A percentile compares a stretch with the other conserved stretches of the same genome.
These are phyloP conservation scores for Globisporangium uncinulatum DNA, from an alignment of 352 stramenopile species.

Conservation along the genomic window DNA sequence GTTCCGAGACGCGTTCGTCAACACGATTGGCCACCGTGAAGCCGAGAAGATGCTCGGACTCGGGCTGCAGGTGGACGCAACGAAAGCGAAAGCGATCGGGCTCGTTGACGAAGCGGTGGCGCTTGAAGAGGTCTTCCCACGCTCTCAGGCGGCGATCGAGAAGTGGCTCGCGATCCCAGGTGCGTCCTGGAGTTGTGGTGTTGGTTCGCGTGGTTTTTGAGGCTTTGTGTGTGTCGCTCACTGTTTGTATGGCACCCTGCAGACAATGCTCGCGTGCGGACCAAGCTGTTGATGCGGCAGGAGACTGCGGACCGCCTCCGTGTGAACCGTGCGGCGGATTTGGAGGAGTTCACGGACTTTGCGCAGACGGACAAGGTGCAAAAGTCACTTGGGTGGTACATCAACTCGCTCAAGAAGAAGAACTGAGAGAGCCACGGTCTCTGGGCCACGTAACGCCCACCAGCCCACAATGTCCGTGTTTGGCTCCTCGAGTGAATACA, in stretches of 20 bases:
- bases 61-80: slow-evolving; percentile 71
- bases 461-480: background rate
- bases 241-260: background rate
- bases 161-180: slow-evolving; percentile 82
- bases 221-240: too few species aligned
- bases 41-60: slow-evolving; percentile 84
- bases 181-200: slow-evolving; percentile 14
- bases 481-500: background rate
- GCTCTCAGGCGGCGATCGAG: slow-evolving; percentile 49
- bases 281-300: slow-evolving; percentile 73
- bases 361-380: slow-evolving; percentile 78
- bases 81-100: slow-evolving; percentile 66
- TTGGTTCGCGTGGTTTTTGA: too few species aligned
- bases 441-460: too few species aligned
- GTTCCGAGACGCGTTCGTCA: slow-evolving; percentile 80
- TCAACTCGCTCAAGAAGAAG: slow-evolving; percentile 79
- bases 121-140: slow-evolving; percentile 71
- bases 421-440: slow-evolving; percentile 5
- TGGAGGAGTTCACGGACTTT: slow-evolving; percentile 70
- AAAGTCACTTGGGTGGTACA: slow-evolving; percentile 72
- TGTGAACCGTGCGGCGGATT: slow-evolving; percentile 44
- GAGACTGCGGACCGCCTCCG: slow-evolving; percentile 59
- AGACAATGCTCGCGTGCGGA: slow-evolving; percentile 68
- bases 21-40: slow-evolving; percentile 79
- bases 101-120: slow-evolving; percentile 73